phyloP scores from a whole-genome alignment of 2,329 filamentous ascomycete genomes.

The Exophiala dermatitidis region DNA sequence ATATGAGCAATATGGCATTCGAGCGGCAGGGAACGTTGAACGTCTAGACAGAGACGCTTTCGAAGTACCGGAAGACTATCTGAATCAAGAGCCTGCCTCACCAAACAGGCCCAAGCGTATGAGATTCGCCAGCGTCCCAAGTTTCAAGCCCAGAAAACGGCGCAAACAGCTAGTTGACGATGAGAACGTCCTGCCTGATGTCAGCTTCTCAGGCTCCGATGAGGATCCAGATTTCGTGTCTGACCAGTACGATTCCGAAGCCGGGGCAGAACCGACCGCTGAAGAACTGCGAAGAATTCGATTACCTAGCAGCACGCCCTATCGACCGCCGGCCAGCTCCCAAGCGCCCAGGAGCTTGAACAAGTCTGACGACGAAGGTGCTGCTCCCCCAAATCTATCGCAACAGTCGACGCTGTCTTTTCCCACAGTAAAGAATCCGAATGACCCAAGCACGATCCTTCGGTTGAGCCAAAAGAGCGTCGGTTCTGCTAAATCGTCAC shows the following conservation, averaged over 20 bases:
- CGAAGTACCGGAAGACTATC: conserved; percentile 31
- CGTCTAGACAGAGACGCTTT: conserved; percentile 31
- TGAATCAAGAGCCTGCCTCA: conserved; percentile 27
- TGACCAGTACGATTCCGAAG: neutral
- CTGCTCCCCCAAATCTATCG: conserved; percentile 6
- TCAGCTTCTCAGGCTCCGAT: conserved; percentile 15
- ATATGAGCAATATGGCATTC: conserved; percentile 29
- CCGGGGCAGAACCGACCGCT: neutral
- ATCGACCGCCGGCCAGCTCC: neutral
- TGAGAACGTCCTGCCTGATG: conserved; percentile 18
- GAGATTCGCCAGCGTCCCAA: conserved; percentile 7
- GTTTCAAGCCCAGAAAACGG: conserved; percentile 17
- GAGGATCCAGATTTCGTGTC: conserved; percentile 13
- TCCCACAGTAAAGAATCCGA: conserved; percentile 68
- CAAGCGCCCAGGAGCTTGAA: neutral
- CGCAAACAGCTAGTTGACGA: conserved; percentile 22
- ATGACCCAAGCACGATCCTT: conserved; percentile 55
- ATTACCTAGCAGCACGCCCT: neutral
- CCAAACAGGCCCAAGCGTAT: conserved; percentile 25
- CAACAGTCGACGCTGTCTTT: conserved; percentile 53
- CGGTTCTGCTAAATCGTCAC: conserved; percentile 43
- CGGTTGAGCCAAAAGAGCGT: conserved; percentile 60
- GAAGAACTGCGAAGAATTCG: conserved; percentile 1
- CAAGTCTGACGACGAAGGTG: neutral
- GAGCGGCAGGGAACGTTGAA: conserved; percentile 23